Evolutionary conservation across 2,329 filamentous ascomycete species (phyloP), one percentile per base, ranked within the genome.

Genomic region (Fusarium scirpi): DNA sequence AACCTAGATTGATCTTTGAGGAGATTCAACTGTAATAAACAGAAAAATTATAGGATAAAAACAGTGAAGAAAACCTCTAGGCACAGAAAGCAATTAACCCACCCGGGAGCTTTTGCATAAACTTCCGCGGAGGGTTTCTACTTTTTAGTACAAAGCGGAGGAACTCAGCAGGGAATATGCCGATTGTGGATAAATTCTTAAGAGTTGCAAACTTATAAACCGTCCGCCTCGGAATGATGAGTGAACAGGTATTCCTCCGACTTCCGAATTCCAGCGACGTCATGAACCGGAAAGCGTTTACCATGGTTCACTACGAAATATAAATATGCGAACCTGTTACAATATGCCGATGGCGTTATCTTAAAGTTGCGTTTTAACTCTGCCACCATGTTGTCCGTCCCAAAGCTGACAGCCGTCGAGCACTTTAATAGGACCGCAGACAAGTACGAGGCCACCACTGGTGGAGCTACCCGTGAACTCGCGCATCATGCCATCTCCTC

Each of bases 331-430:
- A n/a, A 16, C 13, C 13, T 25, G 24, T 4, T 8, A 27, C 8
- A n/a, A 11, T 27, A 25, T 12, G 5, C 8, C 24, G 3, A 27
- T n/a, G 16, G 0, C 1, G 15, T 12, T n/a, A 18, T n/a, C 9
- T 15, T 25, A 9, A 11, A 45, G 12, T 25, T 5, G 8, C 27
- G 3, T 8, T 45, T 45, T 10, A 18, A 8, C 1, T 45, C 15
- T 27, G 3, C 15, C 22, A 24, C 8, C 24, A 46, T 46, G 44
- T n/a, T 24, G 2, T 18, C 27, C 10, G 10, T 10, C 27, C 10
- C 27, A 4, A 11, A 29, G 27, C 27, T 34, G 10, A 18, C 5
- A 27, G 24, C 22, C 24, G 20, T 25, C 16, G 44, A 46, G 3
- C 44, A 27, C 9, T 46, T 46, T 2, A 46, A 27, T 1, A 46